phyloP scores from a whole-genome alignment of 805 yeast species.

The Lipomyces kockii region DNA sequence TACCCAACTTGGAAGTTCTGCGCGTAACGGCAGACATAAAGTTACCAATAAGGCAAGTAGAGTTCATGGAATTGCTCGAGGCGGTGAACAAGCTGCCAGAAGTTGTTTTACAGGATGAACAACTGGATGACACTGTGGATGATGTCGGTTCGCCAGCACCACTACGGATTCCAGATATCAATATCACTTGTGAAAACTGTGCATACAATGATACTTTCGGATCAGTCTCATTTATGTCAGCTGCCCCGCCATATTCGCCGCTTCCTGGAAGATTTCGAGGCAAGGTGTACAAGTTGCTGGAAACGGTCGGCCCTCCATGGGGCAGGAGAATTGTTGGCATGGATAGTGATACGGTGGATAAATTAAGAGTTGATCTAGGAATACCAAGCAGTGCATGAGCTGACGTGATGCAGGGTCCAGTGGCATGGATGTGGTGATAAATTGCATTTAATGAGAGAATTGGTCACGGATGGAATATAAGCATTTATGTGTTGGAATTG shows the following conservation, averaged over 20 bases:
- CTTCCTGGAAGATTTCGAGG: constrained; percentile 15
- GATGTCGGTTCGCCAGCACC: not conserved
- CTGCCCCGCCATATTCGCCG: constrained; percentile 15
- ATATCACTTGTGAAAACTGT: constrained; percentile 17
- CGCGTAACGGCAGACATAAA: constrained; percentile 22
- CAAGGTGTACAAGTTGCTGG: constrained; percentile 18
- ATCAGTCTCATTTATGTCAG: constrained; percentile 4
- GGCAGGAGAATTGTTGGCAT: constrained; percentile 17
- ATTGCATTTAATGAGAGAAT: not conserved
- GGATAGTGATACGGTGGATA: constrained; percentile 15
- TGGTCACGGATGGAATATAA: not conserved
- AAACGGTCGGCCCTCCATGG: constrained; percentile 22
- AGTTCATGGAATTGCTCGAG: constrained; percentile 12
- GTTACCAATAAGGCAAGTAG: constrained; percentile 7
- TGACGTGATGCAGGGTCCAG: not conserved
- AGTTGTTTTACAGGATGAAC: constrained; percentile 1
- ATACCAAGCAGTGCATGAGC: constrained; percentile 6
- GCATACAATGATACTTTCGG: constrained; percentile 18
- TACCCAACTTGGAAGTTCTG: constrained; percentile 23
- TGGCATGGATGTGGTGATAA: not conserved
- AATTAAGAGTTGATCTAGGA: constrained; percentile 20
- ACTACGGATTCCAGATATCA: constrained; percentile 12
- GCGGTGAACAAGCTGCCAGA: constrained; percentile 23
- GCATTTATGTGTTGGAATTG: not conserved
- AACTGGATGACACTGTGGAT: not conserved